These are phyloP conservation scores for Populus pruinosa DNA, from an alignment of 345 rosid genomes.

Conservation along the genomic window DNA sequence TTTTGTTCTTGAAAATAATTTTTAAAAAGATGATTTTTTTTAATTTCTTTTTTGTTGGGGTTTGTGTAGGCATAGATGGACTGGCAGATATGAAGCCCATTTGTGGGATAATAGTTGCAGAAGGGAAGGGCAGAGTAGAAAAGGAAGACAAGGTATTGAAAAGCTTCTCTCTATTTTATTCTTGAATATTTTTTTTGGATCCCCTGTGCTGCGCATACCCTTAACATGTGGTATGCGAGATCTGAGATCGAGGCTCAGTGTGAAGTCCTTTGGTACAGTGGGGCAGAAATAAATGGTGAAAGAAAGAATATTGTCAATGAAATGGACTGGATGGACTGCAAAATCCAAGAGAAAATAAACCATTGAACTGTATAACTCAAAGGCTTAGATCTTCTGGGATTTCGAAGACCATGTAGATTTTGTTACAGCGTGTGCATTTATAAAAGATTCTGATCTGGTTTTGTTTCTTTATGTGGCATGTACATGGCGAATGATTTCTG, in stretches of 20 bases:
- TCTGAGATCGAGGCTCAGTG: not conserved
- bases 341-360: not conserved
- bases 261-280: not conserved
- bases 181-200: not conserved
- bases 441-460: conserved; percentile 33
- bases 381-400: conserved; percentile 12
- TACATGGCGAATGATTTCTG: conserved; percentile 45
- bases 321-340: not conserved
- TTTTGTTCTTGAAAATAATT: not conserved
- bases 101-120: conserved; percentile 92
- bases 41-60: not conserved
- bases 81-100: conserved; percentile 94
- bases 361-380: not conserved
- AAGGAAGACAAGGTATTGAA: conserved; percentile 82
- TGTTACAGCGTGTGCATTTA: conserved; percentile 5
- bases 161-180: not conserved
- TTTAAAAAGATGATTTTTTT: not conserved
- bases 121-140: conserved; percentile 90
- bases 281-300: not conserved
- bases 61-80: conserved; percentile 73
- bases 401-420: not conserved
- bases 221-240: not conserved
- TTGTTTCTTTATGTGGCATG: conserved; percentile 44
- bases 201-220: not conserved
- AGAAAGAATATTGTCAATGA: not conserved